Evolutionary conservation across 2,329 filamentous ascomycete genomes (phyloP), one percentile per base, ranked within the genome.

Genomic region (Aspergillus ustus): DNA sequence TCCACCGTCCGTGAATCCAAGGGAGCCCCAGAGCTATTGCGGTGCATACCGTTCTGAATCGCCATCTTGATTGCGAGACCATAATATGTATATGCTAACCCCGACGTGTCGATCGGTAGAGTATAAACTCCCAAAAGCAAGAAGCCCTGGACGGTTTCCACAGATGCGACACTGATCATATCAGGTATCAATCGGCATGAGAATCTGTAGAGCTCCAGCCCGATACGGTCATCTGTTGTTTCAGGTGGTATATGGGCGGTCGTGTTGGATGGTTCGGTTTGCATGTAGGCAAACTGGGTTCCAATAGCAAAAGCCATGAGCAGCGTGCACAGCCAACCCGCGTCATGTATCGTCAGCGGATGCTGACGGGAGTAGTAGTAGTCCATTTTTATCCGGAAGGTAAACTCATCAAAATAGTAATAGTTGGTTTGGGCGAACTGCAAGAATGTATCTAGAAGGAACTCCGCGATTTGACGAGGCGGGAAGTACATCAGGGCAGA

Each of bases 31-130:
- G 79, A 73, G 60, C 82, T 83, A 57, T 77, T 81, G 52, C 85
- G 77, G 65, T 87, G 85, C 84, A 87, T 85, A 9, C 85, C 85
- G 67, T 87, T 87, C 63, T 86, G 84, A 15, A 87, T 85, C 1
- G 84, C 85, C 61, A 87, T 74, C 61, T 85, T 85, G 48, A 86
- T 74, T 2, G 83, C 83, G 9, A 87, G 70, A 7, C 83, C 84
- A 50, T 86, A 77, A 63, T 87, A 87, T 2, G 83, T 84, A 64
- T 86, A 87, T 2, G 82, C 82, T 19, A 87, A 70, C 0, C 84
- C 85, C 1, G 83, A 84, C 0, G 84, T 82, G 67, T 87, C 84
- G 0, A 86, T 75, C 0, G 85, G 84, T 5, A 87, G 72, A 1
- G 83, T 75, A 63, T 86, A 87, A 8, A 85, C 79, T 2, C 83